Percentiles rank a stretch among this genome's conserved stretches.
Conservation (phyloP, 306 rosid genomes). For the Vigna reflexopilosa region DNA sequence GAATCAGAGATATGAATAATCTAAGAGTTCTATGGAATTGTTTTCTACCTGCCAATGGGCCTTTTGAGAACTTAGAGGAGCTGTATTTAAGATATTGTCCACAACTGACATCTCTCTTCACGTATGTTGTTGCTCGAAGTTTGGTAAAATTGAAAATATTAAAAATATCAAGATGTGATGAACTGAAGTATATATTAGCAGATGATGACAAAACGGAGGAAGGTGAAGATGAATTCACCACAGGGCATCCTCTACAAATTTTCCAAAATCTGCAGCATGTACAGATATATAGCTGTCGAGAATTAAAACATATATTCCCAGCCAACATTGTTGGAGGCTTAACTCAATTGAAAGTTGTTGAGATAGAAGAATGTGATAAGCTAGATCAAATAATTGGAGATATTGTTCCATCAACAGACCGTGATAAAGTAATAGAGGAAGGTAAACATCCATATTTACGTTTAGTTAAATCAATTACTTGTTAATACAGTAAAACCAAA, state of each 20-base stretch:
- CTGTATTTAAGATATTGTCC: neutral
- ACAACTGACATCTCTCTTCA: slow-evolving; percentile 25
- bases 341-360: too few relatives aligned
- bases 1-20: neutral
- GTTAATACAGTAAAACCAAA: too few relatives aligned
- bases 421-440: too few relatives aligned
- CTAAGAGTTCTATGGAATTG: slow-evolving; percentile 22
- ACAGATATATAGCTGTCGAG: neutral
- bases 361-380: too few relatives aligned
- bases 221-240: neutral
- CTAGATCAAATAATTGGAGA: too few relatives aligned
- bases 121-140: neutral
- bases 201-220: slow-evolving; percentile 4
- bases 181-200: slow-evolving; percentile 9
- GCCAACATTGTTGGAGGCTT: too few relatives aligned
- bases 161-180: neutral
- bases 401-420: too few relatives aligned
- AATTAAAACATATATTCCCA: slow-evolving; percentile 15
- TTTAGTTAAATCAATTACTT: too few relatives aligned
- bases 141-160: slow-evolving; percentile 7
- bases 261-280: slow-evolving; percentile 30
- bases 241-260: neutral
- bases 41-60: neutral
- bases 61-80: slow-evolving; percentile 25
- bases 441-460: too few relatives aligned